phyloP scores from a whole-genome alignment of 371 early-diverging fungal genomes.

The Chytridium lagenaria region DNA sequence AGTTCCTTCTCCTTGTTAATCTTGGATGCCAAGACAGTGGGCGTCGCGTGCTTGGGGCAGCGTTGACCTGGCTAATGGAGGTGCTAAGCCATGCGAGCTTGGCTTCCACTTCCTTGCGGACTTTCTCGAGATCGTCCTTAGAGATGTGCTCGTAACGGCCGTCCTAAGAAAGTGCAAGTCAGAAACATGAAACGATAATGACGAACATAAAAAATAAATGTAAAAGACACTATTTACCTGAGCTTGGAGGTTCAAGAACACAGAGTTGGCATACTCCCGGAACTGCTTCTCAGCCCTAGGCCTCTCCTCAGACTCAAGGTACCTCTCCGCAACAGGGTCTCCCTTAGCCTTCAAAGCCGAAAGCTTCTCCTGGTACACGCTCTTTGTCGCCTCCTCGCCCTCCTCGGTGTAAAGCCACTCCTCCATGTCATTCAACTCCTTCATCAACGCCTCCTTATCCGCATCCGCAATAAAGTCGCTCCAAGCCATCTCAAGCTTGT shows the following conservation, averaged over 20 bases:
- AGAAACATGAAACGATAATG: not conserved
- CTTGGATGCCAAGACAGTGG: constrained; percentile 71
- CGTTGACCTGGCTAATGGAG: constrained; percentile 75
- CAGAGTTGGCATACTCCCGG: constrained; percentile 76
- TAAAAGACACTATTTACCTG: constrained; percentile 43
- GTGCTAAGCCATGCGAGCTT: constrained; percentile 90
- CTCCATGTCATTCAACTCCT: constrained; percentile 79
- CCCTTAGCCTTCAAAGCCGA: constrained; percentile 81
- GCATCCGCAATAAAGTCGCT: constrained; percentile 75
- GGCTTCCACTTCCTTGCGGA: constrained; percentile 75
- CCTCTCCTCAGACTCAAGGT: constrained; percentile 83
- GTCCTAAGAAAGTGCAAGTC: too few relatives aligned
- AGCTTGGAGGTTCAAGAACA: constrained; percentile 71
- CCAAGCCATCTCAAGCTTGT: constrained; percentile 81
- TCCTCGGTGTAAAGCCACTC: constrained; percentile 95
- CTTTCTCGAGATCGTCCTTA: constrained; percentile 81
- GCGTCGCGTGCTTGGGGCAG: constrained; percentile 74
- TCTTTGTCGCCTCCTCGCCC: constrained; percentile 91
- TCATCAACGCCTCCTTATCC: constrained; percentile 73
- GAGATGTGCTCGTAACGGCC: constrained; percentile 90
- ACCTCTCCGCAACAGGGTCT: constrained; percentile 81
- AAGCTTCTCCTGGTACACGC: constrained; percentile 85
- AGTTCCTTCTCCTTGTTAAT: constrained; percentile 79
- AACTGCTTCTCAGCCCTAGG: constrained; percentile 82
- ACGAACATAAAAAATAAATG: constrained; percentile 9